These are phyloP conservation scores for Phytophthora nicotianae DNA, from an alignment of 352 stramenopile species.

Conservation along the genomic window DNA sequence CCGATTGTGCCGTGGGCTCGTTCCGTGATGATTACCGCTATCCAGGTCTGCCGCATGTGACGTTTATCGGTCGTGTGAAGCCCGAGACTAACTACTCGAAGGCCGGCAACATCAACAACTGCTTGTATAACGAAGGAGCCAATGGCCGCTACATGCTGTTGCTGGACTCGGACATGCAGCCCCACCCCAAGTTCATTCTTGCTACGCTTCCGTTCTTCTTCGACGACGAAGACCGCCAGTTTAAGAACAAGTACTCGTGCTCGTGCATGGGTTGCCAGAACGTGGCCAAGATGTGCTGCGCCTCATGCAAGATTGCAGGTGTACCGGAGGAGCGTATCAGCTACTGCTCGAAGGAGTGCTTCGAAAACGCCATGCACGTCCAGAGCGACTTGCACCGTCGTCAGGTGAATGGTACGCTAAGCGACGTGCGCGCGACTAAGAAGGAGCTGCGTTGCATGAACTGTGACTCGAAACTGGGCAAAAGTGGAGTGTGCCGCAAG, in stretches of 20 bases:
- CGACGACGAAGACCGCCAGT: conserved; percentile 78
- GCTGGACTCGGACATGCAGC: conserved; percentile 88
- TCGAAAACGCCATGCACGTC: conserved; percentile 84
- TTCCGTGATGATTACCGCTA: conserved; percentile 90
- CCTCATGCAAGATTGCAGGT: conserved; percentile 84
- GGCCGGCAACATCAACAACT: conserved; percentile 92
- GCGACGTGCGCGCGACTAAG: conserved; percentile 71
- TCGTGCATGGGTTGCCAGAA: conserved; percentile 78
- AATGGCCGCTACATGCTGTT: conserved; percentile 82
- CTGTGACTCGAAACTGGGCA: conserved; percentile 75
- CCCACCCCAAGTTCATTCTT: conserved; percentile 83
- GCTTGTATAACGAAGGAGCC: conserved; percentile 86
- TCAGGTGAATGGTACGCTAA: conserved; percentile 83
- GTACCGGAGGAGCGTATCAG: conserved; percentile 86
- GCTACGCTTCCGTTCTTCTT: conserved; percentile 89
- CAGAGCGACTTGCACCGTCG: conserved; percentile 79
- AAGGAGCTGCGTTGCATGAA: conserved; percentile 78
- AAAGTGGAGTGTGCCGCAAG: conserved; percentile 76
- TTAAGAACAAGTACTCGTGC: conserved; percentile 84
- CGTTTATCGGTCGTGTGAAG: conserved; percentile 82
- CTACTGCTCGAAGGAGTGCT: conserved; percentile 89
- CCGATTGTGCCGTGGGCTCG: conserved; percentile 76
- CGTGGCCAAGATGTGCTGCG: conserved; percentile 84
- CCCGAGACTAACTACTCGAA: conserved; percentile 79
- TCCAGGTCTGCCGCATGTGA: conserved; percentile 79